Evolutionary conservation across 306 rosid species (phyloP), one percentile per base, ranked within the genome.

Genomic region (Pterocarpus santalinus): DNA sequence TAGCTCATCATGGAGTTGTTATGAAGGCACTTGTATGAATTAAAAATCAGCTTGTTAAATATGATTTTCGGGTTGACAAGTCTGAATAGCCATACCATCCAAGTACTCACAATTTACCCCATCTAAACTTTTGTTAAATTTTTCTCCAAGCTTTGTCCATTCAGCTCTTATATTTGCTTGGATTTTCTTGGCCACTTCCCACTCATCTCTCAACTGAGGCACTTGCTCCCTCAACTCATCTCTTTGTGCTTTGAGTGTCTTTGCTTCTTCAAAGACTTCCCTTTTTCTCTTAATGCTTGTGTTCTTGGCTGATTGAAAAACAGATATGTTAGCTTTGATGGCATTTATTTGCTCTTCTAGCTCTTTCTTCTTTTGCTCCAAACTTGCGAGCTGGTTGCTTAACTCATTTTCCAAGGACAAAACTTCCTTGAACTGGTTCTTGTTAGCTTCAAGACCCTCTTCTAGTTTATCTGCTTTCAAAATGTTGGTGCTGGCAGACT

Each of bases 141-240:
- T 87, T 51, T 81, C 84, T 73, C 84, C 84, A 63, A 87, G 90
- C 68, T 81, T 84, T 81, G 81, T 81, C 90, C 88, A 87, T 61
- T 84, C 80, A 65, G 46, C 71, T 70, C 38, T 64, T 63, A 84
- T 69, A 64, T 51, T 66, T 57, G 77, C 74, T 63, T 81, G 90
- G n/a, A 67, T 57, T 81, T 81, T 87, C 86, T 84, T 87, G 58
- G 90, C 90, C 76, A 47, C 66, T 81, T 87, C 84, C 63, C 75
- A 49, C 62, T 84, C 86, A 35, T 81, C 69, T 69, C 75, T 87
- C 80, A 84, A 74, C 34, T 57, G 55, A 28, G 90, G 86, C 47
- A 79, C 74, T 74, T 81, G 88, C n/a, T 75, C 82, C 75, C 78
- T 84, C 88, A 87, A 84, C 77, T 81, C 86, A 81, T 84, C 88